phyloP scores from a whole-genome alignment of 2,329 filamentous ascomycete genomes.

The Xylaria sp. region DNA sequence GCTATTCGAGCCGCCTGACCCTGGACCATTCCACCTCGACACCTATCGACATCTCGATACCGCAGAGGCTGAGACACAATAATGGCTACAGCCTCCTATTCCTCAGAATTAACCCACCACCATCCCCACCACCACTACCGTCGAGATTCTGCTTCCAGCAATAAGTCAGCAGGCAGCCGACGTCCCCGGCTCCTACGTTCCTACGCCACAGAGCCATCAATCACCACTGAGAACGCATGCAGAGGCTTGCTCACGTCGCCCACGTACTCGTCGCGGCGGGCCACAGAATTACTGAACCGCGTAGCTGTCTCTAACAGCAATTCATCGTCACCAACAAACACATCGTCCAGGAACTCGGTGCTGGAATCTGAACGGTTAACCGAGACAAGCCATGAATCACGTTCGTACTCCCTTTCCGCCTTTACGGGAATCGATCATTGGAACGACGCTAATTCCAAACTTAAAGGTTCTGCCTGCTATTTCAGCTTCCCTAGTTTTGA shows the following conservation, averaged over 20 bases:
- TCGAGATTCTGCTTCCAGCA: conserved; percentile 56
- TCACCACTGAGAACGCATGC: conserved; percentile 66
- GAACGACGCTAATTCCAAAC: conserved; percentile 33
- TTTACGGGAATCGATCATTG: background rate
- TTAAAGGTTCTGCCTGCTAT: conserved; percentile 64
- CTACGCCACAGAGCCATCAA: conserved; percentile 66
- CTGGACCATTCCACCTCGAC: conserved; percentile 7
- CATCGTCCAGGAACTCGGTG: conserved; percentile 53
- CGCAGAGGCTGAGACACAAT: conserved; percentile 15
- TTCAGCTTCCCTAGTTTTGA: conserved; percentile 81
- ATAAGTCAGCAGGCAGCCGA: conserved; percentile 51
- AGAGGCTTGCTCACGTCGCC: conserved; percentile 59
- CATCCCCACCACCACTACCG: conserved; percentile 49
- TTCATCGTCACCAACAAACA: conserved; percentile 52
- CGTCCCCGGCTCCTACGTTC: conserved; percentile 66
- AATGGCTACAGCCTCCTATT: conserved; percentile 53
- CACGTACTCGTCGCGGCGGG: conserved; percentile 60
- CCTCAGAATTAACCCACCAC: conserved; percentile 47
- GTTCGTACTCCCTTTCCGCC: conserved; percentile 37
- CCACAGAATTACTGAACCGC: conserved; percentile 65
- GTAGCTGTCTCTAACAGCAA: conserved; percentile 63
- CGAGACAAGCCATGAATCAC: conserved; percentile 43
- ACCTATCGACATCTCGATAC: conserved; percentile 4
- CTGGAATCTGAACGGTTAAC: conserved; percentile 47
- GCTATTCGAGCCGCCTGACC: conserved; percentile 6